These are phyloP conservation scores for Penicillium fimorum DNA, from an alignment of 495 filamentous ascomycete genomes.

Conservation along the genomic window DNA sequence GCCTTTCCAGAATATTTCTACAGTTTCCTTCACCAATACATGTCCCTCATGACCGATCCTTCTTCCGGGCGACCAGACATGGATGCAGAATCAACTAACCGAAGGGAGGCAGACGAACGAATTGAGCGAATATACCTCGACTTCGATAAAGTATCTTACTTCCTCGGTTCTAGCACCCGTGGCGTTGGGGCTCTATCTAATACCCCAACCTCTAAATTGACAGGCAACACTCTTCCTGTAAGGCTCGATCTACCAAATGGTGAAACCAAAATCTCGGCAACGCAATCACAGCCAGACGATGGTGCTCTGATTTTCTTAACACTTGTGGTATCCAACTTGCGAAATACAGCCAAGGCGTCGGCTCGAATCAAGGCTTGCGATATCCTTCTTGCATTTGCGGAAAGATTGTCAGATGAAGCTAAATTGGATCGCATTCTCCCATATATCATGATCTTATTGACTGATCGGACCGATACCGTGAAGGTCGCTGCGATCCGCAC, in stretches of 20 bases:
- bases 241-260: constrained; percentile 85
- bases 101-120: constrained; percentile 83
- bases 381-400: constrained; percentile 86
- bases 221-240: constrained; percentile 62
- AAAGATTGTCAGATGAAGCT: constrained; percentile 89
- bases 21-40: constrained; percentile 94
- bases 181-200: constrained; percentile 23
- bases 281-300: constrained; percentile 58
- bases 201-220: constrained; percentile 27
- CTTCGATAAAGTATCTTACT: constrained; percentile 96
- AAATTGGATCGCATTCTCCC: constrained; percentile 94
- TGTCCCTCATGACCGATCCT: constrained; percentile 94
- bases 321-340: constrained; percentile 79
- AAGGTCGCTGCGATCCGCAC: constrained; percentile 81
- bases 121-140: constrained; percentile 91
- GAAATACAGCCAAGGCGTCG: constrained; percentile 84
- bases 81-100: constrained; percentile 60
- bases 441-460: constrained; percentile 76
- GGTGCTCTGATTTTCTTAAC: constrained; percentile 91
- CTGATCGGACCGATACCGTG: constrained; percentile 78
- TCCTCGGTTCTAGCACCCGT: constrained; percentile 57
- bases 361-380: constrained; percentile 89
- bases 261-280: constrained; percentile 55
- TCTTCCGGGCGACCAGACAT: constrained; percentile 68
- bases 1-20: constrained; percentile 96